Evolutionary conservation across 306 rosid species (phyloP).

Genomic region (Canavalia gladiata): DNA sequence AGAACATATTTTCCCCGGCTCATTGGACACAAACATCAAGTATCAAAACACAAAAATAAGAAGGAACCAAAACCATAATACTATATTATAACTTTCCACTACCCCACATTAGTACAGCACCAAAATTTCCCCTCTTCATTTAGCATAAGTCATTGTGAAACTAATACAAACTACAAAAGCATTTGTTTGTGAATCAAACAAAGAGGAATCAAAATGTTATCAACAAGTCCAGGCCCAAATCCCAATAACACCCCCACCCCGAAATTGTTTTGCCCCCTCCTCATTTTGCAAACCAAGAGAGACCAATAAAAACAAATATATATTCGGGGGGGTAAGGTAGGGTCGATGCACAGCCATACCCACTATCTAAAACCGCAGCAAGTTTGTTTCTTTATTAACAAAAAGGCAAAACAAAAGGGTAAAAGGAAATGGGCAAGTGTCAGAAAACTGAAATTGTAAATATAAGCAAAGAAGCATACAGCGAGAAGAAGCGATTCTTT

Average conservation of each 20-base stretch:
- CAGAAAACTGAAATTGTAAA: not conserved
- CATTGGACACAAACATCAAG: conserved; percentile 4
- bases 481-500: conserved; percentile 98
- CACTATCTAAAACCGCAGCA: not conserved
- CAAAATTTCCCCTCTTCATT: not conserved
- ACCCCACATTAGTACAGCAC: not conserved
- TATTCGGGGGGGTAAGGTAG: too few species aligned
- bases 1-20: not conserved
- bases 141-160: not conserved
- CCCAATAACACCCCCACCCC: not conserved
- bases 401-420: not conserved
- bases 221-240: not conserved
- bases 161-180: not conserved
- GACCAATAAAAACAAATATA: not conserved
- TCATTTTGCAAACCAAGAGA: not conserved
- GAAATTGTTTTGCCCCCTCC: too few species aligned
- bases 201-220: not conserved
- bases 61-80: not conserved
- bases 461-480: conserved; percentile 56
- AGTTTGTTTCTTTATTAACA: not conserved
- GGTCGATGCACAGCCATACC: not conserved
- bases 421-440: not conserved
- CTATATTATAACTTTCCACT: not conserved
- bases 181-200: conserved; percentile 12
- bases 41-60: conserved; percentile 19